Evolutionary conservation across 83 land plant species (phyloP), one percentile per base, ranked within the genome.

Genomic region (Diphasiastrum complanatum): DNA sequence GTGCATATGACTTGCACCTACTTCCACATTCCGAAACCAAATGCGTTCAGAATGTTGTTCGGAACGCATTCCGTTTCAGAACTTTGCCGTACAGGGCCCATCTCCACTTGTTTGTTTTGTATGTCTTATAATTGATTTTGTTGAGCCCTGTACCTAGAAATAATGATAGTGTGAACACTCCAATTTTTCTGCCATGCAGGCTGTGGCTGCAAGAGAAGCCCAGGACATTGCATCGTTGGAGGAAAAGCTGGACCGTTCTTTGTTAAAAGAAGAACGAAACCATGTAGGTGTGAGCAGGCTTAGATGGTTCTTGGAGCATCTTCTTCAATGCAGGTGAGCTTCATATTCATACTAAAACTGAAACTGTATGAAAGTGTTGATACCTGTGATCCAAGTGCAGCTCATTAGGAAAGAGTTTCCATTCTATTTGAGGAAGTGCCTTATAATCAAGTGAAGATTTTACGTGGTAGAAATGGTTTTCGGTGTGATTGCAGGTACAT

Each of bases 231-330:
- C 83, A 61, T 35, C 70, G 26, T 70, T 91, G 69, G 95, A 91
- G 58, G 95, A 91, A 46, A 91, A 91, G 71, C 53, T 91, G 56
- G 87, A 87, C 33, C 78, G 97, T 10, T 34, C 73, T 18, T 65
- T 91, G 65, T 65, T 80, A 16, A 67, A 70, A 41, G 83, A 88
- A 66, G 97, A 91, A 75, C 82, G 75, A 58, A 78, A 75, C 36
- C 76, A 84, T 64, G 83, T 91, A 11, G 97, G 97, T 47, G 85
- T 91, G 27, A 87, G 97, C 80, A 81, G 77, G 51, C 81, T 91
- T 32, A 71, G 81, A 47, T 61, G 71, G 64, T 91, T 91, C 64
- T 62, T 91, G 51, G 97, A 91, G 77, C 87, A 91, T 53, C 50
- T 91, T 41, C 67, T 91, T 11, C 90, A 67, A 47, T 81, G 76